phyloP scores from a whole-genome alignment of 768 basidiomycete species.

The Lentinula boryana region DNA sequence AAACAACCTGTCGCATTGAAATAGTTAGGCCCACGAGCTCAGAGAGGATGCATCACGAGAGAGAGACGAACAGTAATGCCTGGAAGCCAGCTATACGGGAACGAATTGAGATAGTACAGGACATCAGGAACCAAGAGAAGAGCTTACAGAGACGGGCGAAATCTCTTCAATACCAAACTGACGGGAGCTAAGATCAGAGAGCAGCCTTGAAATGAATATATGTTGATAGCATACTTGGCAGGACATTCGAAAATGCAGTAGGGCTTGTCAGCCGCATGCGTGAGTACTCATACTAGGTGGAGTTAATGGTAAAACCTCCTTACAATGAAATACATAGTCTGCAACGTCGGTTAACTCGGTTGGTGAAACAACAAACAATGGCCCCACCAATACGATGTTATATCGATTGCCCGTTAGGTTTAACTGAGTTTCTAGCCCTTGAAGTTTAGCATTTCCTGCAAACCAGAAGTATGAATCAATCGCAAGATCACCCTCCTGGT shows the following conservation, averaged over 20 bases:
- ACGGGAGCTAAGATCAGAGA: background rate
- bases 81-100: slow-evolving; percentile 48
- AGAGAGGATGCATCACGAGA: background rate
- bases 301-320: slow-evolving; percentile 13
- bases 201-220: background rate
- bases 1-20: slow-evolving; percentile 35
- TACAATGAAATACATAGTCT: slow-evolving; percentile 73
- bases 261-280: slow-evolving; percentile 26
- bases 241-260: slow-evolving; percentile 66
- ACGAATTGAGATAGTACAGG: background rate
- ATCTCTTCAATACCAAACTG: slow-evolving; percentile 44
- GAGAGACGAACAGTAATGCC: slow-evolving; percentile 46
- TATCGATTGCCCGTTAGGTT: slow-evolving; percentile 53
- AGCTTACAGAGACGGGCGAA: slow-evolving; percentile 55
- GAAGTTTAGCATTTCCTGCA: slow-evolving; percentile 58
- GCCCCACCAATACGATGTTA: slow-evolving; percentile 56
- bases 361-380: background rate
- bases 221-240: slow-evolving; percentile 44
- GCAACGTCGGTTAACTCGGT: background rate
- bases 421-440: slow-evolving; percentile 54
- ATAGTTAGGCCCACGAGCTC: background rate
- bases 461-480: slow-evolving; percentile 7
- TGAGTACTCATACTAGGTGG: background rate
- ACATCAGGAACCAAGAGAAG: background rate
- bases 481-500: background rate